Conservation (phyloP, 2,329 filamentous ascomycete genomes). For the Hypoxylon sp. region DNA sequence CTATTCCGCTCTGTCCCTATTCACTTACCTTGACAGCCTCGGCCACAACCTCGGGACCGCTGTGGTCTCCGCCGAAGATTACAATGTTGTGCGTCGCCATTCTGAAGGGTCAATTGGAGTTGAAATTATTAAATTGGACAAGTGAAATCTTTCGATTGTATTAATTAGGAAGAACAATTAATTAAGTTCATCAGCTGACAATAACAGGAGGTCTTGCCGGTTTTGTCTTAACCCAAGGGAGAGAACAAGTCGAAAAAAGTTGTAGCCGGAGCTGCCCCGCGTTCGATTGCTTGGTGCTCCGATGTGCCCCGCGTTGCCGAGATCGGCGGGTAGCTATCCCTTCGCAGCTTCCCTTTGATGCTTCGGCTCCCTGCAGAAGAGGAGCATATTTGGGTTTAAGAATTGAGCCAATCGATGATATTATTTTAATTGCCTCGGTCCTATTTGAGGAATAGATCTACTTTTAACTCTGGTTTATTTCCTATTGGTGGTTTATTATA, state of each 20-base stretch:
- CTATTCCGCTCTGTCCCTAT: background rate
- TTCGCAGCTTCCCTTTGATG: conserved; percentile 3
- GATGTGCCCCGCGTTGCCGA: conserved; percentile 34
- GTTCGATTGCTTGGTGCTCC: conserved; percentile 25
- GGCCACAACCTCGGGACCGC: conserved; percentile 84
- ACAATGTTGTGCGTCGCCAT: conserved; percentile 82
- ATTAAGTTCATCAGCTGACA: too few relatives aligned
- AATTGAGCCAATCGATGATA: too few relatives aligned
- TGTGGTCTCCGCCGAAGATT: conserved; percentile 84
- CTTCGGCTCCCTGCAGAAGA: too few relatives aligned
- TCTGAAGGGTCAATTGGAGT: conserved; percentile 37
- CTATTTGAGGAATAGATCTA: too few relatives aligned
- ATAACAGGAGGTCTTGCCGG: too few relatives aligned
- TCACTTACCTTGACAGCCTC: conserved; percentile 81
- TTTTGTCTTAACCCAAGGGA: conserved; percentile 6
- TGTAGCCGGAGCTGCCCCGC: conserved; percentile 33
- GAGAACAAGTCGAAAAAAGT: conserved; percentile 19
- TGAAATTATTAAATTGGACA: too few relatives aligned
- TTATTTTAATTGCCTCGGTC: too few relatives aligned
- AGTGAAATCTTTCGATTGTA: too few relatives aligned
- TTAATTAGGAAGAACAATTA: background rate
- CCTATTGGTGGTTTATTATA: too few relatives aligned
- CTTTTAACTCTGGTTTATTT: too few relatives aligned
- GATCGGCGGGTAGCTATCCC: conserved; percentile 21
- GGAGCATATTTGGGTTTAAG: too few relatives aligned